Evolutionary conservation across 2,329 filamentous ascomycete species (phyloP).

Genomic region (Aspergillus phoenicis): DNA sequence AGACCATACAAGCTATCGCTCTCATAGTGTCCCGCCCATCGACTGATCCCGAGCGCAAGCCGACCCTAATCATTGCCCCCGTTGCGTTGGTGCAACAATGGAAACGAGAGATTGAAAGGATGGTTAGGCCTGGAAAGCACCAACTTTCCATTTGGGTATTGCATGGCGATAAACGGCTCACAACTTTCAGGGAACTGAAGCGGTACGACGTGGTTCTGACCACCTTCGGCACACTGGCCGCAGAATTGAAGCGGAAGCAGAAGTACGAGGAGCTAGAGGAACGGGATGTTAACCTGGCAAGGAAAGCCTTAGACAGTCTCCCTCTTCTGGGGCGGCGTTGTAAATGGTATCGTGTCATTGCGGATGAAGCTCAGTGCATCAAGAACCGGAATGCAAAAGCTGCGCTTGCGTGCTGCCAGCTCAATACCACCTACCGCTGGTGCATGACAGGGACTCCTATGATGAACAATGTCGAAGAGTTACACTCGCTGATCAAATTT

Average conservation of each 20-base stretch:
- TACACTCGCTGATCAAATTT: slow-evolving; percentile 77
- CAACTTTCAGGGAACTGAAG: slow-evolving; percentile 61
- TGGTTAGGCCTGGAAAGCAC: slow-evolving; percentile 61
- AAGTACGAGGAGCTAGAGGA: slow-evolving; percentile 54
- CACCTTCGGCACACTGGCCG: slow-evolving; percentile 72
- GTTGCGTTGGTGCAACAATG: slow-evolving; percentile 81
- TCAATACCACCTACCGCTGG: slow-evolving; percentile 67
- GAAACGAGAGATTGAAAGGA: slow-evolving; percentile 75
- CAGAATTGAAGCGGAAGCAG: slow-evolving; percentile 66
- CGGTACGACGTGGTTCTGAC: slow-evolving; percentile 75
- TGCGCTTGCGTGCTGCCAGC: slow-evolving; percentile 60
- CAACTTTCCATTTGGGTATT: slow-evolving; percentile 68
- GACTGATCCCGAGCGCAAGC: slow-evolving; percentile 61
- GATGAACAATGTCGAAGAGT: slow-evolving; percentile 81
- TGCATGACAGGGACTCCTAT: slow-evolving; percentile 82
- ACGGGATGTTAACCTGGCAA: slow-evolving; percentile 26
- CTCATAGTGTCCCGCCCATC: slow-evolving; percentile 72
- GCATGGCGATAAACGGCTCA: slow-evolving; percentile 65
- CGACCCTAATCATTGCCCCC: slow-evolving; percentile 80
- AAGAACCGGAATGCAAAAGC: slow-evolving; percentile 70
- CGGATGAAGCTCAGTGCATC: slow-evolving; percentile 80
- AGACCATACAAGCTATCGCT: slow-evolving; percentile 80
- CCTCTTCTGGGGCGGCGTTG: slow-evolving; percentile 63
- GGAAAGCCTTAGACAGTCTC: slow-evolving; percentile 41
- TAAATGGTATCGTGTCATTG: slow-evolving; percentile 69